Conservation (phyloP, 177 flowering plant species). For the Vitis hybrid region DNA sequence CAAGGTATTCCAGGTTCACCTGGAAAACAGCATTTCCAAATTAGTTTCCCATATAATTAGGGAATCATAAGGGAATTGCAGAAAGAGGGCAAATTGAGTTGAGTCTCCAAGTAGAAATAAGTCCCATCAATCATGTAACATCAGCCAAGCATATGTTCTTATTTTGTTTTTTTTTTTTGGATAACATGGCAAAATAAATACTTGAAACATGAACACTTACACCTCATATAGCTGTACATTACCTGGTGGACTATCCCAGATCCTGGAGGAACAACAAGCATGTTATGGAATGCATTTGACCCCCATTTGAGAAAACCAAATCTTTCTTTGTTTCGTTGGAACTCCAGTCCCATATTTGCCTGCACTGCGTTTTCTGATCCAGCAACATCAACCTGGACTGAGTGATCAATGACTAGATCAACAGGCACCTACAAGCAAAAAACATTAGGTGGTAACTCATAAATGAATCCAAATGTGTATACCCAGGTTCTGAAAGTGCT, state of each 20-base stretch:
- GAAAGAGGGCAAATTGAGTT: too few relatives aligned
- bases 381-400: conserved; percentile 47
- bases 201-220: too few relatives aligned
- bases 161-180: too few relatives aligned
- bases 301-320: conserved; percentile 58
- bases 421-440: conserved; percentile 34
- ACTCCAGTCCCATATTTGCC: conserved; percentile 48
- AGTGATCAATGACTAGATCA: conserved; percentile 57
- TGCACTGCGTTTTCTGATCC: conserved; percentile 49
- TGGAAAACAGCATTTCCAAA: conserved; percentile 14
- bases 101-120: too few relatives aligned
- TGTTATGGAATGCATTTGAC: conserved; percentile 42
- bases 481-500: too few relatives aligned
- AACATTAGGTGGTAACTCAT: not conserved
- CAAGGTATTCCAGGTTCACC: conserved; percentile 53
- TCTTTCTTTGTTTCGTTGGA: conserved; percentile 43
- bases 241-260: conserved; percentile 59
- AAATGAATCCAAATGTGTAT: not conserved
- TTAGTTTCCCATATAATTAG: too few relatives aligned
- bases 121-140: too few relatives aligned
- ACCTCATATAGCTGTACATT: not conserved
- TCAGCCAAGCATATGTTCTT: too few relatives aligned
- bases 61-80: too few relatives aligned
- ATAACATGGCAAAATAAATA: too few relatives aligned
- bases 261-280: conserved; percentile 59